Evolutionary conservation across 2,329 filamentous ascomycete species (phyloP), one percentile per base, ranked within the genome.

Genomic region (Massarina eburnea): DNA sequence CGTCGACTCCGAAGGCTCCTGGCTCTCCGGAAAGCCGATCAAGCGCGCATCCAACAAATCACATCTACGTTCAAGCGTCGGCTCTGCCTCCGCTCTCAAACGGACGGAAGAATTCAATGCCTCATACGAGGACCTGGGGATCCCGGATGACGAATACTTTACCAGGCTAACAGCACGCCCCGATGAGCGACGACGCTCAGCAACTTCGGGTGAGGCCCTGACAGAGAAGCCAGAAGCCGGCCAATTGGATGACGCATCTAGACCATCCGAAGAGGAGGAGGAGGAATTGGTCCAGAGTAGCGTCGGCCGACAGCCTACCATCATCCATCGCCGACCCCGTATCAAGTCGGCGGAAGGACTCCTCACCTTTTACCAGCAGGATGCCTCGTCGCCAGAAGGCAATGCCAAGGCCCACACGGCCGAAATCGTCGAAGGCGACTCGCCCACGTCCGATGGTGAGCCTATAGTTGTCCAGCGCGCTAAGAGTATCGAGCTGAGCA

Each of bases 1-100:
- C 0, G 89, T 97, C 48, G 94, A 96, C 64, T 96, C 91, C 0
- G 94, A 99, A 73, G 94, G 82, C 4, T 96, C 91, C 0, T 99
- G 94, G 94, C 83, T 99, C 35, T 94, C 91, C 3, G 91, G 92
- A 14, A 84, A 85, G 45, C 76, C 79, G 51, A 68, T 77, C 56
- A 73, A 79, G 66, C 71, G 72, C 35, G 69, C 66, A 45, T 79
- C 74, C 52, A 71, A 63, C 61, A 72, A 63, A 55, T 73, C 71
- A 44, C 63, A 72, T 55, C 57, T 73, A 53, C 71, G 70, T 39
- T 79, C 76, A 54, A 78, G 76, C 53, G 62, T 72, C 18, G 71
- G 72, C 14, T 79, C 76, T 7, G 58, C 61, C 3, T 63, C 68
- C 26, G 58, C 70, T 17, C 55, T 62, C 4, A 71, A 71, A 46